These are phyloP conservation scores for Nepenthes gracilis DNA, from an alignment of 148 eudicot species.

Conservation along the genomic window DNA sequence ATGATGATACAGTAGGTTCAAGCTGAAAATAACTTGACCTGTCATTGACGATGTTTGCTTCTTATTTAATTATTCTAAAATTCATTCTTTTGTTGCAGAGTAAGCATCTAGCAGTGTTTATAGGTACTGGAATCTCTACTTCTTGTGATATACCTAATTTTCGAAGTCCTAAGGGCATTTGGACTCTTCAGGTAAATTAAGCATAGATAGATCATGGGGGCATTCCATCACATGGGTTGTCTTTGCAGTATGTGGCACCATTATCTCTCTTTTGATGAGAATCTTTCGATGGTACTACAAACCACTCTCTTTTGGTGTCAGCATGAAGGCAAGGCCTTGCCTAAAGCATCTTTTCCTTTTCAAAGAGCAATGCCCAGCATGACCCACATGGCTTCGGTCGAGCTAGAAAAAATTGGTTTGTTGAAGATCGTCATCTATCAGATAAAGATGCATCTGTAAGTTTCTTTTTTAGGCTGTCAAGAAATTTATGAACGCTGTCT, in stretches of 20 bases:
- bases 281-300: neutral
- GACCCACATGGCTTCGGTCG: constrained; percentile 97
- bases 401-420: constrained; percentile 66
- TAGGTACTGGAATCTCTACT: constrained; percentile 98
- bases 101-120: constrained; percentile 89
- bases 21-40: constrained; percentile 2
- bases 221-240: neutral
- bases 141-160: constrained; percentile 98
- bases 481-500: too few species aligned
- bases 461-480: neutral
- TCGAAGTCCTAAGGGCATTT: constrained; percentile 94
- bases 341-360: constrained; percentile 87
- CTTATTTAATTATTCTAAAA: neutral
- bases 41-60: neutral
- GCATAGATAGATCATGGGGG: neutral
- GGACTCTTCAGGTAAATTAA: constrained; percentile 88
- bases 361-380: constrained; percentile 87
- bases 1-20: constrained; percentile 65
- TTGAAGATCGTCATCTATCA: constrained; percentile 90
- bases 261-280: neutral
- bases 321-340: constrained; percentile 68
- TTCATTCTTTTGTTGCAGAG: constrained; percentile 41
- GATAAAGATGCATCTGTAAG: constrained; percentile 16
- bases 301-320: constrained; percentile 20
- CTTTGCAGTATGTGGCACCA: neutral